Evolutionary conservation across 2,329 filamentous ascomycete species (phyloP).

Genomic region (Aureobasidium lini): DNA sequence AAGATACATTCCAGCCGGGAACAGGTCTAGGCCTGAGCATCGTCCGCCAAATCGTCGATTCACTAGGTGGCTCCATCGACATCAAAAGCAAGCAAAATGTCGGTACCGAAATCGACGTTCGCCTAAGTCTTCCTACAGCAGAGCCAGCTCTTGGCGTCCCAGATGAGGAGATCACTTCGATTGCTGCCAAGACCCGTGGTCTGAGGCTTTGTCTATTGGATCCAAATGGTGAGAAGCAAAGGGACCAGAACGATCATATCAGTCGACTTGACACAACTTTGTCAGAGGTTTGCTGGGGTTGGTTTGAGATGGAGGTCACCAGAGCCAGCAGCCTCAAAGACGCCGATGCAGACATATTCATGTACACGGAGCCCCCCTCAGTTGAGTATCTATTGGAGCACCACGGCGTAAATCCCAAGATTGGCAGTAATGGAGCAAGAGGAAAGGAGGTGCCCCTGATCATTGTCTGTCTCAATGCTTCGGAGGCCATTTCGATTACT

Average conservation of each 20-base stretch:
- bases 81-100: conserved; percentile 44
- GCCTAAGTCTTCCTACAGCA: neutral
- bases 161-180: neutral
- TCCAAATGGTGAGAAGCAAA: conserved; percentile 9
- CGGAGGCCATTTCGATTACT: conserved; percentile 22
- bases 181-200: conserved; percentile 8
- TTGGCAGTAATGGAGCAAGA: neutral
- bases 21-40: conserved; percentile 60
- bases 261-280: conserved; percentile 10
- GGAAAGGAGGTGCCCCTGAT: conserved; percentile 24
- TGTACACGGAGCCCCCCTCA: conserved; percentile 14
- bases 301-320: conserved; percentile 15
- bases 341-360: conserved; percentile 11
- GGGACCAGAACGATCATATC: conserved; percentile 2
- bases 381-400: conserved; percentile 13
- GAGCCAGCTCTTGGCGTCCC: neutral
- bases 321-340: conserved; percentile 4
- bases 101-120: conserved; percentile 38
- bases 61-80: conserved; percentile 52
- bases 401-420: neutral
- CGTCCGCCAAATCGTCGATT: conserved; percentile 51
- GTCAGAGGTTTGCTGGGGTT: conserved; percentile 12
- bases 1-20: conserved; percentile 52
- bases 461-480: conserved; percentile 30
- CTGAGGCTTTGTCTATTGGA: conserved; percentile 10